Evolutionary conservation across 2,329 filamentous ascomycete species (phyloP).

Genomic region (Aspergillus arachidicola): DNA sequence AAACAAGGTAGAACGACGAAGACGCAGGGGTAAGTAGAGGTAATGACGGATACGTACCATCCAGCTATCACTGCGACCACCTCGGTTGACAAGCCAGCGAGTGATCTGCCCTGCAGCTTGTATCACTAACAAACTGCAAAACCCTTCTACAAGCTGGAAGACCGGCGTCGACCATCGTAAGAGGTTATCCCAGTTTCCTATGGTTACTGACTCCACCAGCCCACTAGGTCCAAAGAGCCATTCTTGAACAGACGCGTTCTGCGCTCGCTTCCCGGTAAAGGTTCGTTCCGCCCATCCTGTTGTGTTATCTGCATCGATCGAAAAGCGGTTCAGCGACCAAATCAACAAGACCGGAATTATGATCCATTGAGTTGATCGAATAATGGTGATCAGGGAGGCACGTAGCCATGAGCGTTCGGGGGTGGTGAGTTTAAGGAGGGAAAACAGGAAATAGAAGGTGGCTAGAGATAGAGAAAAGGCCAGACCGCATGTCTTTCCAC

Average conservation of each 20-base stretch:
- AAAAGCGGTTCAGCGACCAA: constrained; percentile 94
- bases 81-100: constrained; percentile 86
- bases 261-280: constrained; percentile 66
- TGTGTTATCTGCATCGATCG: constrained; percentile 73
- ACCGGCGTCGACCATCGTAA: constrained; percentile 89
- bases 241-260: constrained; percentile 68
- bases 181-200: constrained; percentile 86
- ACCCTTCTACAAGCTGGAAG: constrained; percentile 93
- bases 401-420: constrained; percentile 77
- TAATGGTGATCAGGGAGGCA: constrained; percentile 67
- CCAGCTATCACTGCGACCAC: constrained; percentile 90
- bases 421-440: constrained; percentile 75
- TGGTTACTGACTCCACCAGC: constrained; percentile 74
- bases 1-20: neutral
- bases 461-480: constrained; percentile 90
- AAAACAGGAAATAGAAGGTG: constrained; percentile 88
- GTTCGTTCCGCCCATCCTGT: constrained; percentile 81
- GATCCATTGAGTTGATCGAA: constrained; percentile 81
- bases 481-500: constrained; percentile 88
- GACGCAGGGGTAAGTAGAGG: neutral
- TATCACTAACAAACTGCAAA: constrained; percentile 94
- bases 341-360: constrained; percentile 85
- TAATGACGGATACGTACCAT: constrained; percentile 65
- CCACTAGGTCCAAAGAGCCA: constrained; percentile 90
- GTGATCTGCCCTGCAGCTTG: constrained; percentile 94